Conservation (phyloP, 2,329 filamentous ascomycete species). For the Ceratocystis variospora region DNA sequence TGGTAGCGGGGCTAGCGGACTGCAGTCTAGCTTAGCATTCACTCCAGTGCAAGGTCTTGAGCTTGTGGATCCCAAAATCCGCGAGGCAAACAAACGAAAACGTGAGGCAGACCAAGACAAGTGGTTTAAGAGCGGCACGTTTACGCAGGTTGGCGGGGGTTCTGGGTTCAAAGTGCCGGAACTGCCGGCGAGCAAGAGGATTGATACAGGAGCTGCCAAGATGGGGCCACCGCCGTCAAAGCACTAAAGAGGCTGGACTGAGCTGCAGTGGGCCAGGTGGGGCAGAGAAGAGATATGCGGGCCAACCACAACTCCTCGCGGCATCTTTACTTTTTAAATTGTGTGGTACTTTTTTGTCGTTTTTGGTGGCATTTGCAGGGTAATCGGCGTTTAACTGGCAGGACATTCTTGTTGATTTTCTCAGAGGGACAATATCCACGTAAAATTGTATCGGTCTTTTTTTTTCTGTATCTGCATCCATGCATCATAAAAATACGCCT, state of each 20-base stretch:
- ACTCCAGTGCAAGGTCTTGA: constrained; percentile 91
- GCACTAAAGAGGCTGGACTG: constrained; percentile 12
- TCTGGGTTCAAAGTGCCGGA: constrained; percentile 69
- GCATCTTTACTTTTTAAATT: neutral
- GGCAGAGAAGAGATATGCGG: neutral
- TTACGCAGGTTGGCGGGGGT: constrained; percentile 62
- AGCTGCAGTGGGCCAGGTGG: neutral
- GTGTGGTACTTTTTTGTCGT: neutral
- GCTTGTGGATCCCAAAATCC: constrained; percentile 82
- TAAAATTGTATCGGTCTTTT: constrained; percentile 4
- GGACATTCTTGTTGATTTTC: neutral
- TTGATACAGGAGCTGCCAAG: constrained; percentile 49
- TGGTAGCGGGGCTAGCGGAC: constrained; percentile 40
- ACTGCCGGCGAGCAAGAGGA: constrained; percentile 59
- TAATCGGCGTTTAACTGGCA: constrained; percentile 3
- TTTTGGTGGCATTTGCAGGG: neutral
- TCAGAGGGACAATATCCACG: neutral
- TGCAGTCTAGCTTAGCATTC: constrained; percentile 77
- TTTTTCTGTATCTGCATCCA: neutral
- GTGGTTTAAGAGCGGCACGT: constrained; percentile 96
- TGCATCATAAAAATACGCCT: neutral
- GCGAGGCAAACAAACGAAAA: constrained; percentile 78
- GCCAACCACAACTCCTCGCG: constrained; percentile 6
- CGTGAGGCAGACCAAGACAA: constrained; percentile 86
- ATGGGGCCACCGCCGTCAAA: constrained; percentile 29